Conservation (phyloP, 495 filamentous ascomycete genomes). For the Bacidia rubella region DNA sequence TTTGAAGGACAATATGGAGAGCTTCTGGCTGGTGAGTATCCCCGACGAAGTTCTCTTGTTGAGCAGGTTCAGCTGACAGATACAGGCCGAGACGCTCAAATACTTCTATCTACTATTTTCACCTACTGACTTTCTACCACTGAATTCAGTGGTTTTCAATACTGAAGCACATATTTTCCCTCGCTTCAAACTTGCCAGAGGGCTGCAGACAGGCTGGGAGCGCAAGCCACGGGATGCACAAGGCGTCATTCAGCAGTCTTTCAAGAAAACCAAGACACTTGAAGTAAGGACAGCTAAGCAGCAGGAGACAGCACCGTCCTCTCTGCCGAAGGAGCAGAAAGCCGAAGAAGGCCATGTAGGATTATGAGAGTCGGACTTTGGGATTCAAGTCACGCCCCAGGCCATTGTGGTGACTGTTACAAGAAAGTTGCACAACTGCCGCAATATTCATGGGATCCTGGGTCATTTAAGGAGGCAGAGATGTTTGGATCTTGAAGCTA, state of each 20-base stretch:
- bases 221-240: conserved; percentile 45
- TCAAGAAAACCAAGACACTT: conserved; percentile 5
- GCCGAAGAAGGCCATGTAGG: conserved; percentile 2
- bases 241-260: conserved; percentile 21
- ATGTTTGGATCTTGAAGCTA: too few species aligned
- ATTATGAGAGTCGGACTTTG: not conserved
- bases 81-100: conserved; percentile 86
- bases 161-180: conserved; percentile 92
- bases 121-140: conserved; percentile 63
- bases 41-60: not conserved
- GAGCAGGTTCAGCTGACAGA: not conserved
- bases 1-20: conserved; percentile 76
- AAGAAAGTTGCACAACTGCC: too few species aligned
- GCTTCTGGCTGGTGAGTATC: conserved; percentile 81
- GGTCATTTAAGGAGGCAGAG: too few species aligned
- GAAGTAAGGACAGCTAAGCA: not conserved
- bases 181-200: conserved; percentile 61
- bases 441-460: too few species aligned
- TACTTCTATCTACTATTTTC: conserved; percentile 96
- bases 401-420: too few species aligned
- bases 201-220: conserved; percentile 81
- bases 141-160: conserved; percentile 82
- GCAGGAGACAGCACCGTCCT: not conserved
- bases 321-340: not conserved
- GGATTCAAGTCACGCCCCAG: too few species aligned